Base-by-base conservation (phyloP, 2,329 filamentous ascomycete species). In the Xylaria sp. region DNA sequence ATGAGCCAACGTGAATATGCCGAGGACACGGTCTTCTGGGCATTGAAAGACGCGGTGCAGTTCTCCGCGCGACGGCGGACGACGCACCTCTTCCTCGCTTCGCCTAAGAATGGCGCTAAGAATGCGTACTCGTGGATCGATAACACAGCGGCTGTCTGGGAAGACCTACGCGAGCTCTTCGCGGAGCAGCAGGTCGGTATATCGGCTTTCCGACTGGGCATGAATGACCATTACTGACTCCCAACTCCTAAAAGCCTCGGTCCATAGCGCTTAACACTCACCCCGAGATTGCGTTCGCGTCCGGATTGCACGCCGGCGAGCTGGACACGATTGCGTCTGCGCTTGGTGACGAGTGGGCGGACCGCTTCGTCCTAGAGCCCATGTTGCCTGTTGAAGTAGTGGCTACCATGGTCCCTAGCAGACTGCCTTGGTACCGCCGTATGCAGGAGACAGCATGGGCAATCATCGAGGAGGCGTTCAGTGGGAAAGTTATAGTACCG, bases 361-460 rank as follows among this genome's bases (percentile, higher is more conserved):
- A 75, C 12, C 76, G 76, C 15, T 81, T 86, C 54, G 81, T 84
- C 9, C 73, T 79, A n/a, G 77, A 80, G 74, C 81, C 83, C 4
- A 81, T 85, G 81, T 74, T 86, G 3, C 81, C 80, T 3, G 80
- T 86, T 56, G 84, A 85, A 75, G 79, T 82, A 66, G 78, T 86
- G 10, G 83, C 81, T 9, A 82, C 82, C 6, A 84, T 83, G 82
- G 79, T 83, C 0, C 71, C 75, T 3, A 75, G 75, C 7, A 78
- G 81, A 41, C 73, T 85, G 51, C 73, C 70, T 0, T 84, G 82
- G 83, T 86, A 86, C 72, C 73, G 73, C 18, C 78, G 78, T 59
- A 76, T 86, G 75, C 82, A 83, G 80, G 83, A 85, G 75, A 86
- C 84, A n/a, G 81, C 83, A 0, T 86, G 84, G 84, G 83, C 83